phyloP scores from a whole-genome alignment of 257 asterid species.

The Galeopsis tetrahit region DNA sequence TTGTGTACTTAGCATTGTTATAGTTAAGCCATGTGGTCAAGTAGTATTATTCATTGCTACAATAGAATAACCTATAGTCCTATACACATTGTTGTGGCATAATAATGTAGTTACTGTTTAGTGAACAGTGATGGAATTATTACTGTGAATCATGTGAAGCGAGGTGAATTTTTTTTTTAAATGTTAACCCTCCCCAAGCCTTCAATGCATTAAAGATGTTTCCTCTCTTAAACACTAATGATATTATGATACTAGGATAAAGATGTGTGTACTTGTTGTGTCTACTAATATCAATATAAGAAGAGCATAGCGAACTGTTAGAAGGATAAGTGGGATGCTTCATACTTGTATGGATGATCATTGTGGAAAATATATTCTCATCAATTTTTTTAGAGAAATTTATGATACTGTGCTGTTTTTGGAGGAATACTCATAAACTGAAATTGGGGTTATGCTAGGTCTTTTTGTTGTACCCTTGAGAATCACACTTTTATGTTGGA shows the following conservation, averaged over 20 bases:
- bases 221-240: constrained; percentile 8
- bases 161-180: neutral
- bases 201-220: neutral
- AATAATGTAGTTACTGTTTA: constrained; percentile 21
- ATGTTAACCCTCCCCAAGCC: neutral
- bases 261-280: neutral
- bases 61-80: neutral
- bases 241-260: constrained; percentile 13
- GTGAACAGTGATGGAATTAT: constrained; percentile 4
- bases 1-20: neutral
- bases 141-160: constrained; percentile 1
- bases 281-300: neutral
- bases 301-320: constrained; percentile 26
- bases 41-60: constrained; percentile 9
- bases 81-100: neutral
- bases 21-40: constrained; percentile 20
- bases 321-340: constrained; percentile 3
- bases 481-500: constrained; percentile 39
- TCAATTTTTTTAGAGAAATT: neutral
- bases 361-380: neutral
- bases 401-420: constrained; percentile 12
- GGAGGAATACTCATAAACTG: neutral
- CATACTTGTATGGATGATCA: constrained; percentile 25
- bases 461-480: constrained; percentile 22
- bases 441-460: constrained; percentile 23